Evolutionary conservation across 1,139 yeast species (phyloP).

Genomic region (Yamadazyma sp.): DNA sequence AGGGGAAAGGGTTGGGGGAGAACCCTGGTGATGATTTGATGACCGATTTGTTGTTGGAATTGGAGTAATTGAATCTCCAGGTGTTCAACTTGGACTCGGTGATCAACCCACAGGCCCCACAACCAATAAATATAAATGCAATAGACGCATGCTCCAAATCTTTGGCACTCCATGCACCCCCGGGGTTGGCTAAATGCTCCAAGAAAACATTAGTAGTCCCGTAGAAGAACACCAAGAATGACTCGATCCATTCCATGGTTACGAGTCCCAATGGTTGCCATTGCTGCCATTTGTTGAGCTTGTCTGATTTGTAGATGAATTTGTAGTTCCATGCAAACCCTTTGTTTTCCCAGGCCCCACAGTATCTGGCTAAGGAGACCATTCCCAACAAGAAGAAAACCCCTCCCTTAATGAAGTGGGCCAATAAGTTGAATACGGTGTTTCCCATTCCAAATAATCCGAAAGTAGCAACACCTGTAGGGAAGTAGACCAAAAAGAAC

Average conservation of each 20-base stretch:
- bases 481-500: slow-evolving; percentile 57
- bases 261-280: slow-evolving; percentile 56
- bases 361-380: slow-evolving; percentile 75
- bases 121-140: slow-evolving; percentile 91
- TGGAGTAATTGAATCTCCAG: slow-evolving; percentile 49
- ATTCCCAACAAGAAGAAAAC: slow-evolving; percentile 79
- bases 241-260: slow-evolving; percentile 86
- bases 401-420: slow-evolving; percentile 96
- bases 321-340: slow-evolving; percentile 94
- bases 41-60: slow-evolving; percentile 14
- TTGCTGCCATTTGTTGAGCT: slow-evolving; percentile 19
- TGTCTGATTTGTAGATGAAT: slow-evolving; percentile 30
- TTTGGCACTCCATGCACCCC: slow-evolving; percentile 85
- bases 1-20: slow-evolving; percentile 91
- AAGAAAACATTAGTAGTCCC: slow-evolving; percentile 86
- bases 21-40: slow-evolving; percentile 64
- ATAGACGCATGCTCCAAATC: slow-evolving; percentile 94
- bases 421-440: slow-evolving; percentile 75
- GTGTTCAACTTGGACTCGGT: slow-evolving; percentile 58
- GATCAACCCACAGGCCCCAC: slow-evolving; percentile 87
- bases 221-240: slow-evolving; percentile 75
- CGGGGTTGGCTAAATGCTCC: slow-evolving; percentile 77
- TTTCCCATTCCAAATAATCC: slow-evolving; percentile 65
- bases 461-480: slow-evolving; percentile 78
- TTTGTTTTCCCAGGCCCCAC: slow-evolving; percentile 70